Conservation (phyloP, 805 yeast genomes). For the Spencermartinsiella europaea region DNA sequence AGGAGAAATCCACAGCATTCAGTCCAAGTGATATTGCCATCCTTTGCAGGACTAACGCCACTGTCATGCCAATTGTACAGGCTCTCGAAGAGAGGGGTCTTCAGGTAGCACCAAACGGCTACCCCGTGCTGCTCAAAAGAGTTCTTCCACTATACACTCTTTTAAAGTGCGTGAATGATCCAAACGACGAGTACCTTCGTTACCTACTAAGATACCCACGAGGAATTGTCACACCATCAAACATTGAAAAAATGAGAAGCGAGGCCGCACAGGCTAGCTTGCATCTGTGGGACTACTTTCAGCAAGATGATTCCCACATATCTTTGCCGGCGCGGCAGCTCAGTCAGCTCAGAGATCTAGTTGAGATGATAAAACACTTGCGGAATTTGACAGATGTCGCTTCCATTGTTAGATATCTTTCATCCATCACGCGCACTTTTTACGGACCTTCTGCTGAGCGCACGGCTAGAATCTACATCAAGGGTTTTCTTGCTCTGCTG, state of each 20-base stretch:
- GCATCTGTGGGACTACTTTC: slow-evolving; percentile 14
- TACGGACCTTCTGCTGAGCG: not conserved
- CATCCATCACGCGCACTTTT: not conserved
- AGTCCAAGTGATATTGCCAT: slow-evolving; percentile 56
- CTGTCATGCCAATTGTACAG: slow-evolving; percentile 46
- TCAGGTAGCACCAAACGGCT: slow-evolving; percentile 8
- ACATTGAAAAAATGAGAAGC: not conserved
- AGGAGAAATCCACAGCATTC: slow-evolving; percentile 37
- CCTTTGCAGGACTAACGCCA: slow-evolving; percentile 53
- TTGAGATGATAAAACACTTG: not conserved
- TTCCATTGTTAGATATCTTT: not conserved
- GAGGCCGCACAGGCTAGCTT: slow-evolving; percentile 3
- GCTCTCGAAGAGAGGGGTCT: slow-evolving; percentile 3
- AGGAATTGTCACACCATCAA: slow-evolving; percentile 4
- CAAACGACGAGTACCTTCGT: slow-evolving; percentile 8
- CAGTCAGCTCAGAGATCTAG: not conserved
- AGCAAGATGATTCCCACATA: slow-evolving; percentile 8
- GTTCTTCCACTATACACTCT: slow-evolving; percentile 11
- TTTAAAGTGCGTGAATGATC: slow-evolving; percentile 14
- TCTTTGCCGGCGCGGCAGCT: not conserved
- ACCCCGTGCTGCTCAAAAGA: slow-evolving; percentile 5
- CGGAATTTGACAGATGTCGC: not conserved
- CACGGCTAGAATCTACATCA: not conserved
- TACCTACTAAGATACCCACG: slow-evolving; percentile 12
- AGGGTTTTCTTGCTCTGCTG: not conserved